These are phyloP conservation scores for Malus orientalis DNA, from an alignment of 306 rosid species.

Conservation along the genomic window DNA sequence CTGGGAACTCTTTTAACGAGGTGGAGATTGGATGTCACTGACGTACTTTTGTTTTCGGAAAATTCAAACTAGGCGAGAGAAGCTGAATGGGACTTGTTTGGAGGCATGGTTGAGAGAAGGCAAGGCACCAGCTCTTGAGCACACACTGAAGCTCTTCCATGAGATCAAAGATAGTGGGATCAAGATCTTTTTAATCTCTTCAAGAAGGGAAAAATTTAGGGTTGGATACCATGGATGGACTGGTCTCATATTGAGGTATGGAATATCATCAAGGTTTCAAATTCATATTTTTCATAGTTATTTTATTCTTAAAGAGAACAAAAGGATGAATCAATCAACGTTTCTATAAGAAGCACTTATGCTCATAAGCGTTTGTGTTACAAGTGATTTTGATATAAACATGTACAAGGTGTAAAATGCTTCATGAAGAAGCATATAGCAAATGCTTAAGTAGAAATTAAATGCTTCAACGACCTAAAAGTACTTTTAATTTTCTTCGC, in stretches of 20 bases:
- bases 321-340: neutral
- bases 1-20: neutral
- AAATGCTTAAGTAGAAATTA: no score
- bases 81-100: constrained; percentile 35
- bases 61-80: constrained; percentile 34
- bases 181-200: constrained; percentile 43
- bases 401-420: neutral
- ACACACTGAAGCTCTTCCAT: constrained; percentile 43
- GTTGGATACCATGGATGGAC: constrained; percentile 70
- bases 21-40: neutral
- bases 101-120: constrained; percentile 52
- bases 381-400: no score
- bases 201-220: constrained; percentile 42
- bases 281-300: neutral
- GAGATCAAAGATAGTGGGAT: constrained; percentile 46
- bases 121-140: constrained; percentile 51
- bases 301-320: neutral
- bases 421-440: neutral
- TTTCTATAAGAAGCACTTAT: neutral
- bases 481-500: neutral
- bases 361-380: neutral
- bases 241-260: constrained; percentile 38
- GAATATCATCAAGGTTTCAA: neutral
- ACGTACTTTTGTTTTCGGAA: neutral
- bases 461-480: no score